Conservation (phyloP, 148 eudicot genomes). For the Beta vulgaris region DNA sequence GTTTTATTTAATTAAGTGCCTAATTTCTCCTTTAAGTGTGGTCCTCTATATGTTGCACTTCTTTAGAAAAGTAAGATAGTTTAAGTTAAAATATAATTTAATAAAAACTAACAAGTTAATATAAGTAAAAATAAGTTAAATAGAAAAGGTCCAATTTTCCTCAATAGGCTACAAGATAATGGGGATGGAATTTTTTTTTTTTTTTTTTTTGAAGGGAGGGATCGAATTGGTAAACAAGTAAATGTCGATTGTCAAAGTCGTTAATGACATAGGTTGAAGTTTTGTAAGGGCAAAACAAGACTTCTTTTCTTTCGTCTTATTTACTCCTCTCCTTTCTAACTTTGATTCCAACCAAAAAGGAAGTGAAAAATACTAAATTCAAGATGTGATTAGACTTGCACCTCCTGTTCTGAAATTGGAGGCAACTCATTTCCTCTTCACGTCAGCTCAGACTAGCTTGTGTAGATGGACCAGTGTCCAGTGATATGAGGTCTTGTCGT, state of each 20-base stretch:
- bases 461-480: not conserved
- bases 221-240: not conserved
- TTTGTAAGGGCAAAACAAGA: not conserved
- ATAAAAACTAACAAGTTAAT: too few relatives aligned
- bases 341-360: conserved; percentile 26
- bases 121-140: too few relatives aligned
- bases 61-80: too few relatives aligned
- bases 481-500: conserved; percentile 18
- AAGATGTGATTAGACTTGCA: conserved; percentile 18
- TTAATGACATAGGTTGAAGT: not conserved
- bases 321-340: not conserved
- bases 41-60: too few relatives aligned
- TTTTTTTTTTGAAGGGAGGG: too few relatives aligned
- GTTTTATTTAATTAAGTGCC: too few relatives aligned
- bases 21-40: too few relatives aligned
- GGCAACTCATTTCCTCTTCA: conserved; percentile 10
- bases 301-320: not conserved
- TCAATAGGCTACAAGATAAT: not conserved
- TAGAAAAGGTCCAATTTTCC: not conserved
- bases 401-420: conserved; percentile 8
- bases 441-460: not conserved
- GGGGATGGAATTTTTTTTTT: too few relatives aligned
- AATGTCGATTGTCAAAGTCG: not conserved
- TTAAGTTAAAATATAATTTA: too few relatives aligned
- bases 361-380: conserved; percentile 14